phyloP scores from a whole-genome alignment of 169 alveolate genomes.

The Plasmodium relictum region DNA sequence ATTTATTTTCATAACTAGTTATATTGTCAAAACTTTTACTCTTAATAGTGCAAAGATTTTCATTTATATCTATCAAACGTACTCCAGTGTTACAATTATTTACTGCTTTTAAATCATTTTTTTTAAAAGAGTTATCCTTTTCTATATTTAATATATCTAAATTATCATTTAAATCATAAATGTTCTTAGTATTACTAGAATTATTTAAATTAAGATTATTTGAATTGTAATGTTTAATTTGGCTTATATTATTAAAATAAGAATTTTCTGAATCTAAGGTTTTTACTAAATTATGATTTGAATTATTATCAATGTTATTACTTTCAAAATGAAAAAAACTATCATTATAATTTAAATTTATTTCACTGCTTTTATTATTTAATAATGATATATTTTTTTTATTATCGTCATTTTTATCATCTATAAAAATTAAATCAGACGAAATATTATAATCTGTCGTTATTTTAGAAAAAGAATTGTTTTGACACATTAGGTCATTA shows the following conservation, averaged over 20 bases:
- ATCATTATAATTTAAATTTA: constrained; percentile 6
- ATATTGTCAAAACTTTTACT: not conserved
- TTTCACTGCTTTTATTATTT: not conserved
- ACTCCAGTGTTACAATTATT: not conserved
- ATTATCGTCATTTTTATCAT: constrained; percentile 14
- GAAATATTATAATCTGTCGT: not conserved
- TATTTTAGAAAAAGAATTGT: not conserved
- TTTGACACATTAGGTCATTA: not conserved
- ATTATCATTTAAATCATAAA: not conserved
- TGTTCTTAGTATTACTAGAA: not conserved
- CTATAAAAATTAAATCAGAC: constrained; percentile 5
- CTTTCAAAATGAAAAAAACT: constrained; percentile 8
- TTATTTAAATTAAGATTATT: not conserved
- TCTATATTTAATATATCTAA: not conserved
- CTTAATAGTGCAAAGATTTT: not conserved
- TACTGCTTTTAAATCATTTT: not conserved
- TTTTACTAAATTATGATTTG: no score
- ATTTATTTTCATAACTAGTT: not conserved
- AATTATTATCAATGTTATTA: not conserved
- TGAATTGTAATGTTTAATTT: not conserved
- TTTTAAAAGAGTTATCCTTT: not conserved
- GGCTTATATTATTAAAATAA: not conserved
- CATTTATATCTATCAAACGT: constrained; percentile 21
- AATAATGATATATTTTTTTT: not conserved
- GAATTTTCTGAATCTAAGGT: not conserved